Conservation (phyloP, 2,329 filamentous ascomycete genomes). For the Scedosporium minutisporum region DNA sequence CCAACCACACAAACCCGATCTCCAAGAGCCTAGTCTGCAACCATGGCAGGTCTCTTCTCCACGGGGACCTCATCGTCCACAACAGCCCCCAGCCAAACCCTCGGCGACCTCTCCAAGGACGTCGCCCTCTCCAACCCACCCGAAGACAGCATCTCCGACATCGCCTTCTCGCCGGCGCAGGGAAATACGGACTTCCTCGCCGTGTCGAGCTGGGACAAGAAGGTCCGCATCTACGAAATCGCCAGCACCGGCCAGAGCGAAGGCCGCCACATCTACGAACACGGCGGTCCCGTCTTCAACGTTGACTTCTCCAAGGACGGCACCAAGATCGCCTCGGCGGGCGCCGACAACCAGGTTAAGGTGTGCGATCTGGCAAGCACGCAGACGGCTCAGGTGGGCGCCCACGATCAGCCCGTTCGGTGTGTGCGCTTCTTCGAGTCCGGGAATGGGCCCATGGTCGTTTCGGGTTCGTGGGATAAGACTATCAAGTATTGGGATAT, state of each 20-base stretch:
- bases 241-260: constrained; percentile 65
- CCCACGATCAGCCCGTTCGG: constrained; percentile 75
- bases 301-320: constrained; percentile 94
- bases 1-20: no score
- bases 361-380: constrained; percentile 70
- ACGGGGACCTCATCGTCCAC: constrained; percentile 41
- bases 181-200: constrained; percentile 64
- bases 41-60: constrained; percentile 58
- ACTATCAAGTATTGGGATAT: constrained; percentile 85
- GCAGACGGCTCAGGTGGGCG: constrained; percentile 64
- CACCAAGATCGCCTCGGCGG: constrained; percentile 74
- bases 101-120: constrained; percentile 86
- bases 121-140: constrained; percentile 70
- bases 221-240: constrained; percentile 94
- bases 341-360: constrained; percentile 84
- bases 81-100: constrained; percentile 54
- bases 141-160: constrained; percentile 79
- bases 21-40: constrained; percentile 9
- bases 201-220: constrained; percentile 94
- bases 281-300: constrained; percentile 74
- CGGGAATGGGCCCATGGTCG: constrained; percentile 66
- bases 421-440: constrained; percentile 69
- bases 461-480: constrained; percentile 90
- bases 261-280: constrained; percentile 78
- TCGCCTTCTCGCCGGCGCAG: constrained; percentile 63